These are phyloP conservation scores for Paxillus rubicundulus DNA, from an alignment of 768 basidiomycete genomes.

Conservation along the genomic window DNA sequence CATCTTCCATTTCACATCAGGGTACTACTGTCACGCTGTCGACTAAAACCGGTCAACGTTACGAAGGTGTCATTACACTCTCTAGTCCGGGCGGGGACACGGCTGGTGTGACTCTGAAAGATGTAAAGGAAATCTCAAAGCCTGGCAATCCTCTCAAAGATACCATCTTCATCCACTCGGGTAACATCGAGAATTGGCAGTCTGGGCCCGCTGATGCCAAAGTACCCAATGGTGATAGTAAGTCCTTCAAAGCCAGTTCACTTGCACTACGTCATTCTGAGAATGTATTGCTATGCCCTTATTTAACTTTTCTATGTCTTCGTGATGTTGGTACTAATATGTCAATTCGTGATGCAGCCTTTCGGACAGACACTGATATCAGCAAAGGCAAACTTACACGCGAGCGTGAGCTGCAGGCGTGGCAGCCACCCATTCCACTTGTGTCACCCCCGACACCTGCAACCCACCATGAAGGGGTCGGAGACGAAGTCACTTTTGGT, in stretches of 20 bases:
- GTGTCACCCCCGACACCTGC: slow-evolving; percentile 26
- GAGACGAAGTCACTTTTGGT: slow-evolving; percentile 74
- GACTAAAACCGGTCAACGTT: slow-evolving; percentile 68
- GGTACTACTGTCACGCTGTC: slow-evolving; percentile 77
- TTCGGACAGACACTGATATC: slow-evolving; percentile 83
- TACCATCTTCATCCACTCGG: slow-evolving; percentile 61
- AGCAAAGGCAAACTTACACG: slow-evolving; percentile 51
- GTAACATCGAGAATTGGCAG: slow-evolving; percentile 70
- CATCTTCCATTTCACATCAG: slow-evolving; percentile 36
- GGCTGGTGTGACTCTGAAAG: slow-evolving; percentile 69
- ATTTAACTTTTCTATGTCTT: background rate
- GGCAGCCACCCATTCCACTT: slow-evolving; percentile 50
- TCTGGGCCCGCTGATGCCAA: slow-evolving; percentile 74
- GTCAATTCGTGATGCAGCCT: slow-evolving; percentile 44
- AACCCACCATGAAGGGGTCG: slow-evolving; percentile 29
- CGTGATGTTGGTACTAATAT: slow-evolving; percentile 15
- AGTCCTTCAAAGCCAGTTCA: slow-evolving; percentile 29
- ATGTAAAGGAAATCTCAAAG: slow-evolving; percentile 69
- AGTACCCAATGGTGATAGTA: slow-evolving; percentile 69
- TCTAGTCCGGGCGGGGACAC: slow-evolving; percentile 65
- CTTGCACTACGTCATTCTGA: background rate
- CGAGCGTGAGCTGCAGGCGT: slow-evolving; percentile 80
- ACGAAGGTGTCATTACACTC: slow-evolving; percentile 68
- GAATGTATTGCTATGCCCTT: background rate
- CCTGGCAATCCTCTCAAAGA: slow-evolving; percentile 73